Evolutionary conservation across 2,329 filamentous ascomycete species (phyloP), one percentile per base, ranked within the genome.

Genomic region (Hysterium pulicare): DNA sequence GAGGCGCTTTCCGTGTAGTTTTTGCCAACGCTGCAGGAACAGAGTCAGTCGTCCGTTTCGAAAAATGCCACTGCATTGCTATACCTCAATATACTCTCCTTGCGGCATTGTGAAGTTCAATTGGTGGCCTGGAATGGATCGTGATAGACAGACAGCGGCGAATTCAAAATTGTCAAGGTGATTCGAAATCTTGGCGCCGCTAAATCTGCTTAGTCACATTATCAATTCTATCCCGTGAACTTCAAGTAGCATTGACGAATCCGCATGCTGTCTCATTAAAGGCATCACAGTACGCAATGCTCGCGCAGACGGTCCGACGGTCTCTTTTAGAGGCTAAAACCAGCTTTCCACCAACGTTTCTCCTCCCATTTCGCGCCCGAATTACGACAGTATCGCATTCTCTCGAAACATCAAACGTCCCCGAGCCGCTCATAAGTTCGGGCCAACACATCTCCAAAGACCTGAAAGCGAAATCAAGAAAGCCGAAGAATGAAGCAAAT

Each of bases 11-110:
- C n/a, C n/a, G n/a, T n/a, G n/a, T n/a, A n/a, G n/a, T n/a, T n/a
- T n/a, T n/a, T n/a, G n/a, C n/a, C n/a, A n/a, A n/a, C n/a, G n/a
- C n/a, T n/a, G n/a, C n/a, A n/a, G n/a, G n/a, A n/a, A n/a, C n/a
- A n/a, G n/a, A n/a, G n/a, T n/a, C n/a, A n/a, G n/a, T n/a, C n/a
- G n/a, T n/a, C n/a, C n/a, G n/a, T n/a, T n/a, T n/a, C n/a, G n/a
- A n/a, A n/a, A n/a, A n/a, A n/a, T n/a, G n/a, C n/a, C n/a, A n/a
- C n/a, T n/a, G n/a, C n/a, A n/a, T n/a, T n/a, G n/a, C n/a, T 82
- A 90, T 70, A 86, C 79, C 70, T 93, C 88, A 72, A 75, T 75
- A 49, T 77, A 86, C 71, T 87, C 86, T 71, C 90, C 90, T 76
- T 91, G 85, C 78, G 86, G 86, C 84, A 86, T 72, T 42, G 44